Evolutionary conservation across 352 stramenopile genomes (phyloP).

Genomic region (Pythium insidiosum): DNA sequence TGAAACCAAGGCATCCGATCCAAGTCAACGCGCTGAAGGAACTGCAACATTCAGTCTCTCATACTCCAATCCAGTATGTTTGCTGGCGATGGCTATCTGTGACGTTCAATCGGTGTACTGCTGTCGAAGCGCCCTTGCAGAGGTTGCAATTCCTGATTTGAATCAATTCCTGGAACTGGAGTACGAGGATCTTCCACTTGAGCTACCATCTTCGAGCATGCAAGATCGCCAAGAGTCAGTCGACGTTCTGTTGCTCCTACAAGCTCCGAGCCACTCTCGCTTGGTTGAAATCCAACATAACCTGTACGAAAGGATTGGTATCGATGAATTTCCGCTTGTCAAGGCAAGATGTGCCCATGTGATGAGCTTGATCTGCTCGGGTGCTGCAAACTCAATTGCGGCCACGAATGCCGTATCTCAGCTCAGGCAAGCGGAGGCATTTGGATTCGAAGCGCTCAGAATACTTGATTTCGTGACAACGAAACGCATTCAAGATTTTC

Average conservation of each 20-base stretch:
- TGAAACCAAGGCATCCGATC: neutral
- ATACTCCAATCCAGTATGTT: constrained; percentile 43
- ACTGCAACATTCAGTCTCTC: constrained; percentile 22
- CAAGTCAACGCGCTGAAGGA: neutral
- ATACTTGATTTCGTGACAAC: constrained; percentile 52
- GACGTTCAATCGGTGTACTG: constrained; percentile 76
- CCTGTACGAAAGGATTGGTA: constrained; percentile 8
- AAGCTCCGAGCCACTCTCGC: no score
- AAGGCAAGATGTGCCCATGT: constrained; percentile 71
- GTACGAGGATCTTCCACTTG: constrained; percentile 37
- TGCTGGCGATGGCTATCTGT: constrained; percentile 67
- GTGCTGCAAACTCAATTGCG: constrained; percentile 23
- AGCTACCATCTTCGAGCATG: neutral
- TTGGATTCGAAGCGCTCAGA: constrained; percentile 57
- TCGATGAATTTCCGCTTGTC: constrained; percentile 38
- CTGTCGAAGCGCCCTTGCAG: constrained; percentile 61
- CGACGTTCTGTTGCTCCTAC: no score
- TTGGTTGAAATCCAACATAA: constrained; percentile 8
- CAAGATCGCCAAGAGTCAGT: neutral
- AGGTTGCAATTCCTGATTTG: constrained; percentile 55
- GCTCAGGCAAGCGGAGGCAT: constrained; percentile 17
- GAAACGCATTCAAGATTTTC: constrained; percentile 14
- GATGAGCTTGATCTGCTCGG: constrained; percentile 47
- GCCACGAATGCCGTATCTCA: constrained; percentile 1
- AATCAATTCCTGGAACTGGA: constrained; percentile 74